Base-by-base conservation (phyloP, 345 rosid genomes). In the Eucalyptus dawsonii region DNA sequence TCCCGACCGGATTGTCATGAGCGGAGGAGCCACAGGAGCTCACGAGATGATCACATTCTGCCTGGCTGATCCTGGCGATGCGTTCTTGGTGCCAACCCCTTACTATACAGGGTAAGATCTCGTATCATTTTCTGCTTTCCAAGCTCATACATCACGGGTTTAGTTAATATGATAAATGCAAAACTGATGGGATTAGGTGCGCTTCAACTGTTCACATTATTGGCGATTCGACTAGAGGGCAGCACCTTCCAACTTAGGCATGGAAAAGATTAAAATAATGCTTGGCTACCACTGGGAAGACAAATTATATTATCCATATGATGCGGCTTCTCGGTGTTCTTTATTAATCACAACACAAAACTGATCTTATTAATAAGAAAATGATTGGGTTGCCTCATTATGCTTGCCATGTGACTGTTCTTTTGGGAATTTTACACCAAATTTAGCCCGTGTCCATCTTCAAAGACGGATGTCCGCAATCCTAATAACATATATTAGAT, bases 21-120 rank as follows among this genome's bases (percentile, higher is more conserved):
- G 97, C 62, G 99, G 99, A 1, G 99, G 99, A 89, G 99, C 99
- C 50, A 97, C 99, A 86, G 99, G 99, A 88, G 99, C 99, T 88
- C 97, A 97, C 87, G 99, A 98, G 90, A 92, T 91, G 37, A 89
- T 96, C 15, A 95, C 95, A 86, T 96, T 98, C 88, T 98, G 99
- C 89, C 94, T 98, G 94, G 99, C 98, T 10, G 93, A 97, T 91
- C 97, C 95, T 37, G 97, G 98, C 9, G 99, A 98, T 29, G 99
- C 98, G 9, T 94, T 98, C 88, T 87, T 98, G 91, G 99, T 98
- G 29, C 99, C 99, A 3, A 95, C 99, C 83, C 99, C 99, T 49
- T 98, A 96, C 89, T 98, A 98, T 93, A 95, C 99, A 92, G 99
- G 99, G 99, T 98, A 96, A 93, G 90, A 56, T 40, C 22, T 76